These are phyloP conservation scores for Aspergillus conjunctus DNA, from an alignment of 495 filamentous ascomycete species.

Conservation along the genomic window DNA sequence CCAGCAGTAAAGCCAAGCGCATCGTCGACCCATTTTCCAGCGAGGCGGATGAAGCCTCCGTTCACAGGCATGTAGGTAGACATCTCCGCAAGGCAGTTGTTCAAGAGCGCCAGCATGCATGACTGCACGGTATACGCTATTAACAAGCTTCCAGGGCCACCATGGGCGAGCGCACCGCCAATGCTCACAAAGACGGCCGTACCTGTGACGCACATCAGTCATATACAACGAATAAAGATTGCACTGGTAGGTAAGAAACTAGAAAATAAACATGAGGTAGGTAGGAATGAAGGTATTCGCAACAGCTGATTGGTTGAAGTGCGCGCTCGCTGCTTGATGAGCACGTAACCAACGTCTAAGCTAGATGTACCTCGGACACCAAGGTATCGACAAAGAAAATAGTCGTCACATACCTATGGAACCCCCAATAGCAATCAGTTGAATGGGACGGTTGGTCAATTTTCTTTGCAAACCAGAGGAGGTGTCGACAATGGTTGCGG, in stretches of 20 bases:
- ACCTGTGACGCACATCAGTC: too few relatives aligned
- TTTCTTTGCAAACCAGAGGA: constrained; percentile 19
- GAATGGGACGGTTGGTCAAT: constrained; percentile 29
- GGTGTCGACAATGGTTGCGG: background rate
- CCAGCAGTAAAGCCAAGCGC: constrained; percentile 56
- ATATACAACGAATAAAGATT: too few relatives aligned
- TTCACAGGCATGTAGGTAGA: constrained; percentile 55
- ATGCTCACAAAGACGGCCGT: constrained; percentile 35
- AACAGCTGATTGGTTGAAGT: too few relatives aligned
- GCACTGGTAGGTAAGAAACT: too few relatives aligned
- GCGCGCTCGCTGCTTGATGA: too few relatives aligned
- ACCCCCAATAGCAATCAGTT: constrained; percentile 37
- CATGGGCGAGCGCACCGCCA: constrained; percentile 35
- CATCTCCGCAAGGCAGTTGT: constrained; percentile 49
- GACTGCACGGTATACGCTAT: constrained; percentile 37
- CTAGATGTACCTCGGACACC: too few relatives aligned
- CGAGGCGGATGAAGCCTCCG: constrained; percentile 52
- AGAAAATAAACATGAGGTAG: too few relatives aligned
- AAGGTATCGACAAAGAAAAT: too few relatives aligned
- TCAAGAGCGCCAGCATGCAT: constrained; percentile 35
- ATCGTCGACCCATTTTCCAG: constrained; percentile 51
- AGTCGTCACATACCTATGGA: too few relatives aligned
- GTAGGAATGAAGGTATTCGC: too few relatives aligned
- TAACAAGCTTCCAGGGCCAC: constrained; percentile 58
- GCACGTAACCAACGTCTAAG: too few relatives aligned